Percentiles rank a stretch among this genome's conserved stretches.
These are phyloP conservation scores for Cucumis hystrix DNA, from an alignment of 306 rosid genomes.

Conservation along the genomic window DNA sequence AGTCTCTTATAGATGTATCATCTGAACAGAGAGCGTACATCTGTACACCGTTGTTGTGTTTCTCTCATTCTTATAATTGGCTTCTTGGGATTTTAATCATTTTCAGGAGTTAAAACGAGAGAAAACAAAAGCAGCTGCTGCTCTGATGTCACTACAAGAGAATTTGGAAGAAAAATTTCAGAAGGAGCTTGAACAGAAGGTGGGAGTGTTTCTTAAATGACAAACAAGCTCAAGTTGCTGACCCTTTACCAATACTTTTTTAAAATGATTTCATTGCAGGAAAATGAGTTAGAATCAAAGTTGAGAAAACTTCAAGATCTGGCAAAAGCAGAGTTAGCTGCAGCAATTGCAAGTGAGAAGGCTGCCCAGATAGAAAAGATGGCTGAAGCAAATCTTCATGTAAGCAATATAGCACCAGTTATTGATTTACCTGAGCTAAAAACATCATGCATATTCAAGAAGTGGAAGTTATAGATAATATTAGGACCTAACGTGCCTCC, in stretches of 20 bases:
- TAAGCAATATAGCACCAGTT: slow-evolving; percentile 24
- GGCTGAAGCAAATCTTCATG: slow-evolving; percentile 82
- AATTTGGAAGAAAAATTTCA: slow-evolving; percentile 72
- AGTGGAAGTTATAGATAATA: not conserved
- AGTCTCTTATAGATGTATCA: not conserved
- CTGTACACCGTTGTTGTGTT: not conserved
- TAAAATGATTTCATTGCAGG: slow-evolving; percentile 33
- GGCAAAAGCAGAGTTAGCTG: slow-evolving; percentile 70
- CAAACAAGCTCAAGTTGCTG: slow-evolving; percentile 14
- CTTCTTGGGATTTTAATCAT: not conserved
- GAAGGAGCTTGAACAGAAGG: slow-evolving; percentile 78
- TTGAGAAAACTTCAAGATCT: slow-evolving; percentile 45
- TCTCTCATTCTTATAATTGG: not conserved
- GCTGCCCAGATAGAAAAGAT: slow-evolving; percentile 78
- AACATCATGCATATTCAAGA: not conserved
- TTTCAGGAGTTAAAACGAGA: slow-evolving; percentile 81
- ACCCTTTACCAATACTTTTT: not conserved
- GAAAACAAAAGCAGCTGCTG: slow-evolving; percentile 67
- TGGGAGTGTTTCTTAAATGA: slow-evolving; percentile 8
- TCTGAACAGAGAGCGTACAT: not conserved
- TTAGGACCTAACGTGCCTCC: not conserved
- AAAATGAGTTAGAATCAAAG: slow-evolving; percentile 45
- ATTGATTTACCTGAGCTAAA: not conserved
- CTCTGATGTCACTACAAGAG: slow-evolving; percentile 71
- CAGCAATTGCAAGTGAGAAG: slow-evolving; percentile 79